Conservation (phyloP, 176 grass and related monocot genomes). For the Hyparrhenia diplandra region DNA sequence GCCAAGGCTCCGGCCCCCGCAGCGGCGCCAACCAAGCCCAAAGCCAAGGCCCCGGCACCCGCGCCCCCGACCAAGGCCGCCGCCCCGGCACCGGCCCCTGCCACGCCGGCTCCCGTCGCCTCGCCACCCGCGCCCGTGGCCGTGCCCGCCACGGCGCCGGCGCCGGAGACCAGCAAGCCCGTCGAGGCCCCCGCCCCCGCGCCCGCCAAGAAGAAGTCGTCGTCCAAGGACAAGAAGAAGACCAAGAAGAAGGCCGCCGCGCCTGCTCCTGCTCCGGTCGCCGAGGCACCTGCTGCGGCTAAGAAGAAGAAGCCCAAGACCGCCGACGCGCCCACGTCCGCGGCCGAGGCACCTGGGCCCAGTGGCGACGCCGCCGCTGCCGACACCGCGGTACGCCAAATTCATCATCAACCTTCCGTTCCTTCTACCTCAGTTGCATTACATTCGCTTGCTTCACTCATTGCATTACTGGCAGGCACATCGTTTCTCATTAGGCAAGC, state of each 20-base stretch:
- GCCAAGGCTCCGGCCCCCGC: constrained; percentile 17
- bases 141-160: background rate
- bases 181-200: constrained; percentile 21
- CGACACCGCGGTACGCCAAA: constrained; percentile 35
- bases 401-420: no score
- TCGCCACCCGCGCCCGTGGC: background rate
- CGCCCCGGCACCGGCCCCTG: background rate
- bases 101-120: background rate
- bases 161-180: constrained; percentile 13
- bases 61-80: constrained; percentile 1
- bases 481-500: no score
- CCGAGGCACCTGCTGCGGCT: background rate
- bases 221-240: constrained; percentile 27
- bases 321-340: background rate
- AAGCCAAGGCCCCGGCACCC: constrained; percentile 23
- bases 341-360: constrained; percentile 30
- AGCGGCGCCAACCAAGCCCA: background rate
- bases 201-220: constrained; percentile 41
- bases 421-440: background rate
- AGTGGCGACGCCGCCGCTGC: constrained; percentile 19
- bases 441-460: no score
- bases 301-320: constrained; percentile 11
- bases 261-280: constrained; percentile 22
- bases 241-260: constrained; percentile 36
- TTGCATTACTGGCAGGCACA: background rate